Evolutionary conservation across 108 stramenopile genomes (phyloP), one percentile per base, ranked within the genome.

Genomic region (Cylindrotheca fusiformis): DNA sequence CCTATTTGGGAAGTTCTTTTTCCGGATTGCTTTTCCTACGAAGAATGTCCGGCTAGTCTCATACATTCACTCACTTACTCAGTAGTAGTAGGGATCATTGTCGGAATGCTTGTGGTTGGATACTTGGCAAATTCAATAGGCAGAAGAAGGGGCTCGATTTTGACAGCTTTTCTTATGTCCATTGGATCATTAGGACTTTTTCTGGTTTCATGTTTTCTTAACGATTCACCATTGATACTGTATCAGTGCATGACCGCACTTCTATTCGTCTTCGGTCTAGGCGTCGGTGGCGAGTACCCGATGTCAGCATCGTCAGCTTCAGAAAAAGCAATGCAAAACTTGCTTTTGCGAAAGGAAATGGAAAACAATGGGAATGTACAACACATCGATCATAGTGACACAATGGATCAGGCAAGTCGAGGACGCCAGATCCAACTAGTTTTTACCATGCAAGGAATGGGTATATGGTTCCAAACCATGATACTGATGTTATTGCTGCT

Each of bases 241-340:
- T 83, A 79, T 49, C 51, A 51, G 8, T 55, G 58, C 19, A 80
- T 83, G 81, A 50, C 50, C 17, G 2, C 68, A 0, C 55, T 68
- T 6, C 49, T 85, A 8, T 84, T 85, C 31, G 21, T 90, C 23
- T 85, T 90, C 60, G 88, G 88, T 1, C 36, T 90, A 20, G 88
- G 88, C 1, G 88, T 90, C 3, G 88, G 88, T 0, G 88, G 88
- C 19, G 88, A 90, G 50, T 90, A 86, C 56, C 88, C 88, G 0
- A 56, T 90, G 28, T 66, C 68, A n/a, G 83, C 83, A 0, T 57
- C 70, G 0, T 64, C 66, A 23, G 88, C 88, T 0, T 68, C 72
- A 25, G 88, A 90, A 63, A 65, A 78, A 19, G 79, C 83, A 24
- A 82, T 87, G 69, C 63, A 41, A 14, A 18, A 19, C 19, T 52